Percentiles rank a stretch among this genome's conserved stretches.
These are phyloP conservation scores for Yamadazyma taylorii DNA, from an alignment of 1,139 yeast species.

Conservation along the genomic window DNA sequence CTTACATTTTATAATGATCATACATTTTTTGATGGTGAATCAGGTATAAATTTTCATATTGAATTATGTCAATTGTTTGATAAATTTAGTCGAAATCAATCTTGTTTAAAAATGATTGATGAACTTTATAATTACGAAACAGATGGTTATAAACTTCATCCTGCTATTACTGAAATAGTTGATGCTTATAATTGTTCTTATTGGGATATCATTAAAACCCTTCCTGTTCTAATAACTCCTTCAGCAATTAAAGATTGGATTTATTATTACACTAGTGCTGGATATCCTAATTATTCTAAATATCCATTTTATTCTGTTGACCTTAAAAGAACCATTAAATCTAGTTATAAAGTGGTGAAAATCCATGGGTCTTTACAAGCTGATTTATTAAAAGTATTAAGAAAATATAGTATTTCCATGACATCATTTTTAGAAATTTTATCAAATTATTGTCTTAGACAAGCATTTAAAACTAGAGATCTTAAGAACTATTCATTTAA, in stretches of 20 bases:
- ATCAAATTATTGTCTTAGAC: constrained; percentile 21
- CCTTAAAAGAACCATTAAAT: constrained; percentile 11
- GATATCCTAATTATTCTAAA: constrained; percentile 14
- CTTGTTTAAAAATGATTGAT: constrained; percentile 9
- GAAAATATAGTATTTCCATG: constrained; percentile 21
- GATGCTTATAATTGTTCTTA: constrained; percentile 2
- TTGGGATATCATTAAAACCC: neutral
- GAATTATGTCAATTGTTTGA: constrained; percentile 23
- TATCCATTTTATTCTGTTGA: constrained; percentile 18
- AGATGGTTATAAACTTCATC: constrained; percentile 5
- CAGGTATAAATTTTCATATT: constrained; percentile 33
- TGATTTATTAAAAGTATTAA: constrained; percentile 15
- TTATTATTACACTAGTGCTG: constrained; percentile 7
- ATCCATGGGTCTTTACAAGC: constrained; percentile 13
- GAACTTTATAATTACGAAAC: constrained; percentile 13
- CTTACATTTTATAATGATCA: constrained; percentile 34
- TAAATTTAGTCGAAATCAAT: constrained; percentile 3
- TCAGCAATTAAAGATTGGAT: constrained; percentile 2
- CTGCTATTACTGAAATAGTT: constrained; percentile 10
- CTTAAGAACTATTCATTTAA: constrained; percentile 11
- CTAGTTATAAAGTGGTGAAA: constrained; percentile 18
- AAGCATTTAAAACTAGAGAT: constrained; percentile 8
- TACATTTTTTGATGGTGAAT: constrained; percentile 34
- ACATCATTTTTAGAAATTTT: constrained; percentile 26
- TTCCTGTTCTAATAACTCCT: constrained; percentile 6